Evolutionary conservation across 495 filamentous ascomycete genomes (phyloP).

Genomic region (Neurospora sp.): DNA sequence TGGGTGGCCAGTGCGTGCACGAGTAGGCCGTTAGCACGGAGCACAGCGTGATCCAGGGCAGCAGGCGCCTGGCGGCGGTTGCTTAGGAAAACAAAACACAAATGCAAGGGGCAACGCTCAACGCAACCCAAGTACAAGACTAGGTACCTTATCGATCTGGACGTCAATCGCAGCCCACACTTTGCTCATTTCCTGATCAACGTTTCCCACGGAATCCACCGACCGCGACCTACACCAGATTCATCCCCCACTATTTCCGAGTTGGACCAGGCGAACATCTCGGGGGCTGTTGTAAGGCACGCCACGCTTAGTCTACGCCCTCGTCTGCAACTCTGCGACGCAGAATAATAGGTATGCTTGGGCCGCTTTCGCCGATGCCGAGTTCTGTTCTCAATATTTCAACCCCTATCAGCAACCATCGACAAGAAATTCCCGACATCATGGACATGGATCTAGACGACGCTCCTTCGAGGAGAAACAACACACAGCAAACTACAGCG

Average conservation of each 20-base stretch:
- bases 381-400: constrained; percentile 29
- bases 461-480: neutral
- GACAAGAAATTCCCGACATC: constrained; percentile 19
- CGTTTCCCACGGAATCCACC: neutral
- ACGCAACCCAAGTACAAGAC: neutral
- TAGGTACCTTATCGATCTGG: neutral
- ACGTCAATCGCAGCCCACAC: neutral
- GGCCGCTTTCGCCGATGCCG: constrained; percentile 26
- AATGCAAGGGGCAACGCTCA: neutral
- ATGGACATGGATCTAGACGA: constrained; percentile 3
- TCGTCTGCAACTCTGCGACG: neutral
- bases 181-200: neutral
- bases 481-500: constrained; percentile 3
- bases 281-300: neutral
- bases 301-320: neutral
- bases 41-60: neutral
- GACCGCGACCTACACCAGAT: neutral
- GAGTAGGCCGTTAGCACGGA: too few relatives aligned
- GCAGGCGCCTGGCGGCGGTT: neutral
- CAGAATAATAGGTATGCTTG: constrained; percentile 15
- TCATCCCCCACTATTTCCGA: neutral
- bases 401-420: constrained; percentile 17
- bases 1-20: too few relatives aligned
- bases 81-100: neutral
- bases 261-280: neutral